These are phyloP conservation scores for Sugiyamaella lignohabitans DNA, from an alignment of 805 yeast genomes.

Conservation along the genomic window DNA sequence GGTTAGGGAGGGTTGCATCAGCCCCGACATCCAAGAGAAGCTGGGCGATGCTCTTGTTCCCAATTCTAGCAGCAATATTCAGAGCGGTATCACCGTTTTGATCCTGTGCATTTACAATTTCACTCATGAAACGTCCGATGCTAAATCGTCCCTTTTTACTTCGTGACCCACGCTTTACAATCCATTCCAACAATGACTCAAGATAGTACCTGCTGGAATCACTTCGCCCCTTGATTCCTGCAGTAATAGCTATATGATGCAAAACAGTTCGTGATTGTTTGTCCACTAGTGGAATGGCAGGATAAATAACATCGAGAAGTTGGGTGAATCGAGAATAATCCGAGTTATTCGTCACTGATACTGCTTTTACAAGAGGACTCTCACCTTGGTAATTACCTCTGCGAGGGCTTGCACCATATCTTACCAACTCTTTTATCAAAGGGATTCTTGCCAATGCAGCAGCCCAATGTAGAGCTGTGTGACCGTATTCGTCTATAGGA, in stretches of 20 bases:
- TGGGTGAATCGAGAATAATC: conserved; percentile 70
- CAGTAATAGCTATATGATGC: conserved; percentile 79
- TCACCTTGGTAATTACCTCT: conserved; percentile 81
- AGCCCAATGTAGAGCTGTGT: conserved; percentile 94
- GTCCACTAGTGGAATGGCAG: conserved; percentile 61
- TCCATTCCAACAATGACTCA: conserved; percentile 70
- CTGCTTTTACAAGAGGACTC: conserved; percentile 77
- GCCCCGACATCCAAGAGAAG: conserved; percentile 85
- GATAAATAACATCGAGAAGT: conserved; percentile 66
- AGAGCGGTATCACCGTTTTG: conserved; percentile 91
- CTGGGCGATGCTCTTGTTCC: conserved; percentile 72
- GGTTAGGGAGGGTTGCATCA: conserved; percentile 68
- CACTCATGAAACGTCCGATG: conserved; percentile 53
- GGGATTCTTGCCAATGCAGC: conserved; percentile 77
- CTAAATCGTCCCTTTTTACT: conserved; percentile 43
- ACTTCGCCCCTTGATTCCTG: conserved; percentile 68
- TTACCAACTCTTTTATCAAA: conserved; percentile 62
- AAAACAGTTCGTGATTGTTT: conserved; percentile 69
- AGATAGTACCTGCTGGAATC: conserved; percentile 69
- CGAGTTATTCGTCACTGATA: conserved; percentile 74
- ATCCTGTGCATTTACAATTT: conserved; percentile 83
- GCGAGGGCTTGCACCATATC: conserved; percentile 58
- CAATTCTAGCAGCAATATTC: conserved; percentile 86
- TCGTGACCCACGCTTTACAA: conserved; percentile 48
- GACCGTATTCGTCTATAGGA: conserved; percentile 88